These are phyloP conservation scores for Haematococcus sp. DNA, from an alignment of 139 green algal species.

Conservation along the genomic window DNA sequence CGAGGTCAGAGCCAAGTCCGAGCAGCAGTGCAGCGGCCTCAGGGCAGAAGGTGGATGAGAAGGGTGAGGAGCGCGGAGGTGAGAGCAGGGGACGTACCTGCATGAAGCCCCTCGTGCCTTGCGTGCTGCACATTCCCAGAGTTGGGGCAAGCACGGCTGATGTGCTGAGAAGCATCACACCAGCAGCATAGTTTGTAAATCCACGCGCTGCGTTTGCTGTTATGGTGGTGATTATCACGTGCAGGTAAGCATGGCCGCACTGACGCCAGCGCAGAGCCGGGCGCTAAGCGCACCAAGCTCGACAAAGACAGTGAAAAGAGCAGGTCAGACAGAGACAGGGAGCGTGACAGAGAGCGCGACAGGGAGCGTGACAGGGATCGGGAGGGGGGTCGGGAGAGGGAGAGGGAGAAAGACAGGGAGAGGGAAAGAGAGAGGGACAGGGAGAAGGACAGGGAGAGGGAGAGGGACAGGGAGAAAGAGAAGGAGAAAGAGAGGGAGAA, in stretches of 20 bases:
- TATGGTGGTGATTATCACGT: background rate
- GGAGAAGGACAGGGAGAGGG: background rate
- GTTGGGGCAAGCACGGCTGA: too few relatives aligned
- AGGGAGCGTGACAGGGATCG: background rate
- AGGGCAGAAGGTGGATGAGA: too few relatives aligned
- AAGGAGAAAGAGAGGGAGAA: slow-evolving; percentile 2
- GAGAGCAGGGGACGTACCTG: too few relatives aligned
- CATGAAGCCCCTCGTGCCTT: too few relatives aligned
- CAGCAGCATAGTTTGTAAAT: too few relatives aligned
- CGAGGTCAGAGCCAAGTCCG: too few relatives aligned
- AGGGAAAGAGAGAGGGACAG: background rate
- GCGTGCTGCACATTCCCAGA: too few relatives aligned
- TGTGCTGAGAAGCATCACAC: too few relatives aligned
- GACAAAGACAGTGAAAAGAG: background rate
- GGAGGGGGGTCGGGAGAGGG: background rate
- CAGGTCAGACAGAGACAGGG: background rate
- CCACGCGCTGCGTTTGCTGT: background rate
- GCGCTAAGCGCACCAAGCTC: background rate
- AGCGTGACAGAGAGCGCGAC: too few relatives aligned
- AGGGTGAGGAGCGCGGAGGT: too few relatives aligned
- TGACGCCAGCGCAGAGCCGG: background rate
- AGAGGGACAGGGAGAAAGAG: background rate
- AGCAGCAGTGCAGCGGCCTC: too few relatives aligned
- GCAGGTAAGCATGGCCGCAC: background rate
- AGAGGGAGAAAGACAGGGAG: background rate